Evolutionary conservation across 2,329 filamentous ascomycete species (phyloP).

Genomic region (Aureobasidium namibiae): DNA sequence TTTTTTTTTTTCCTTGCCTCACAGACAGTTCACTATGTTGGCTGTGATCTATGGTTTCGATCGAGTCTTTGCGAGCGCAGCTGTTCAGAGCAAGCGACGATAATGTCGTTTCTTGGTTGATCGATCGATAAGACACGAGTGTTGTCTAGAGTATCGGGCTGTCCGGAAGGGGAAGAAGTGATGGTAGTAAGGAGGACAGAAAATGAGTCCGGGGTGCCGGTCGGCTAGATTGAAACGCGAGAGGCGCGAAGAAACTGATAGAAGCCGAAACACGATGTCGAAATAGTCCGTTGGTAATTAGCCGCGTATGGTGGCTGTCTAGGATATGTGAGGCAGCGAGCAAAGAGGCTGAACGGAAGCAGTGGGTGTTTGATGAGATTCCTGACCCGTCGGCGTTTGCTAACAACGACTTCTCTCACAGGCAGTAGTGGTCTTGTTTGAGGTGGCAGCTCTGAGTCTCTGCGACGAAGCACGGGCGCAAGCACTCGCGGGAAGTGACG

Average conservation of each 20-base stretch:
- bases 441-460: background rate
- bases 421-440: background rate
- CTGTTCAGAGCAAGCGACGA: background rate
- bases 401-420: background rate
- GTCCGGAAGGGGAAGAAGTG: background rate
- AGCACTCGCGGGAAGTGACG: slow-evolving; percentile 5
- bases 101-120: background rate
- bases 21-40: background rate
- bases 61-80: background rate
- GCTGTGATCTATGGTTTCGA: background rate
- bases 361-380: background rate
- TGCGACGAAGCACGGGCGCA: background rate
- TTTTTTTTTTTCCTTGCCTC: background rate
- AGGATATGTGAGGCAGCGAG: background rate
- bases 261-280: slow-evolving; percentile 2
- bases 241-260: background rate
- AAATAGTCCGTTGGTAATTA: slow-evolving; percentile 2
- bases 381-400: slow-evolving; percentile 6
- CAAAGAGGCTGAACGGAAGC: slow-evolving; percentile 7
- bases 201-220: slow-evolving; percentile 3
- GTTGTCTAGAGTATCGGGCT: background rate
- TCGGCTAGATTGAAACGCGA: slow-evolving; percentile 4
- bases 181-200: background rate
- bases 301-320: background rate
- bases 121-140: background rate